Evolutionary conservation across 805 yeast species (phyloP), one percentile per base, ranked within the genome.

Genomic region (Aciculoconidium aculeatum): DNA sequence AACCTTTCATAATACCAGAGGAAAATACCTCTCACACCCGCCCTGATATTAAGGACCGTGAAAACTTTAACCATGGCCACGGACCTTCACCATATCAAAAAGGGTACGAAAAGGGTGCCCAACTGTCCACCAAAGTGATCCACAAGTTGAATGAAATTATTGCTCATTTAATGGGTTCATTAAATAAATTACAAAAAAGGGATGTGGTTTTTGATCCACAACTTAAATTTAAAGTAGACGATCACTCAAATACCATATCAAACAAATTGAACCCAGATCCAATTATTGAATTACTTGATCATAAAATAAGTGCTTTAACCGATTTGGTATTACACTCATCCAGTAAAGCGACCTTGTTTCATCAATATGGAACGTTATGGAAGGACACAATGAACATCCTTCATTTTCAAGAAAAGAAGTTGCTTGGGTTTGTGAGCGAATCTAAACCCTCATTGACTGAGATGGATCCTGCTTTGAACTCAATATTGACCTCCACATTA

Each of bases 191-290:
- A n/a, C 17, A 27, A 8, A 24, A 30, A 11, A 3, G 41, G 41
- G 20, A 23, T 52, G 20, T 15, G 9, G 29, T 25, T 12, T 5
- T 13, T 7, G 8, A 14, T 6, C 25, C 17, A 14, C n/a, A n/a
- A n/a, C n/a, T n/a, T n/a, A n/a, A n/a, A n/a, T n/a, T n/a, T n/a
- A n/a, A n/a, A n/a, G 45, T 58, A 5, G 67, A 61, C 30, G 67
- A 63, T 34, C 28, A 28, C 6, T 42, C 47, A 17, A 64, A 64
- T 39, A 56, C 65, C 2, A 49, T 64, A 6, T 38, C 40, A 0
- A 46, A 49, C 13, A 59, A 58, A 39, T 34, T 60, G 11, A 58
- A 61, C 34, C 30, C 58, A 7, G 54, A 42, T n/a, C 66, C 67
- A 2, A 48, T 64, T 2, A 21, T 52, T 3, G 37, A 44, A 5